Evolutionary conservation across 305 asterid genomes (phyloP).

Genomic region (Plantago lanceolata): DNA sequence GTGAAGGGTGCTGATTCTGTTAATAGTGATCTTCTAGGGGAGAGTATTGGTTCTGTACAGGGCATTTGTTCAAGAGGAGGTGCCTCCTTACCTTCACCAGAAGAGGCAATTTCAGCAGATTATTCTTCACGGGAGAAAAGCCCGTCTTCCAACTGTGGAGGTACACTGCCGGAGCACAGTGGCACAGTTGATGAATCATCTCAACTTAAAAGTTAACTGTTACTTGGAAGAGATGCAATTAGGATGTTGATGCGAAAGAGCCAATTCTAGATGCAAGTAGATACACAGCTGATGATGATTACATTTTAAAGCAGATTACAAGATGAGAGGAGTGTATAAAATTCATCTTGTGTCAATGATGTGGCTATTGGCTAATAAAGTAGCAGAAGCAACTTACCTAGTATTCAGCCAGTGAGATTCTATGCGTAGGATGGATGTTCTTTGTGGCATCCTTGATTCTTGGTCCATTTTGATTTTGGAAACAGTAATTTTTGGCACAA

Average conservation of each 20-base stretch:
- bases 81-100: constrained; percentile 27
- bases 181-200: constrained; percentile 46
- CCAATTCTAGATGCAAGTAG: constrained; percentile 31
- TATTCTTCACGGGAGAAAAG: constrained; percentile 26
- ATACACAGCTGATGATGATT: constrained; percentile 23
- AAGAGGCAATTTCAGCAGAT: constrained; percentile 30
- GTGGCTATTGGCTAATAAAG: constrained; percentile 15
- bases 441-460: constrained; percentile 40
- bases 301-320: constrained; percentile 23
- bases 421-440: constrained; percentile 35
- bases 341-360: constrained; percentile 23
- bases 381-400: constrained; percentile 30
- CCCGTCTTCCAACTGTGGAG: constrained; percentile 36
- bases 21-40: constrained; percentile 28
- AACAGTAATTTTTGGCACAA: constrained; percentile 23
- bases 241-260: constrained; percentile 32
- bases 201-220: constrained; percentile 34
- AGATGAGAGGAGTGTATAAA: constrained; percentile 27
- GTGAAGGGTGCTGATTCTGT: constrained; percentile 5
- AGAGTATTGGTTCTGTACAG: constrained; percentile 21
- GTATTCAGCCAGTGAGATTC: constrained; percentile 49
- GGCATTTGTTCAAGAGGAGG: constrained; percentile 29
- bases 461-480: constrained; percentile 17
- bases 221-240: constrained; percentile 33
- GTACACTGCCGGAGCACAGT: constrained; percentile 36